Evolutionary conservation across 805 yeast species (phyloP), one percentile per base, ranked within the genome.

Genomic region (Saccharomyces kudriavzevii): DNA sequence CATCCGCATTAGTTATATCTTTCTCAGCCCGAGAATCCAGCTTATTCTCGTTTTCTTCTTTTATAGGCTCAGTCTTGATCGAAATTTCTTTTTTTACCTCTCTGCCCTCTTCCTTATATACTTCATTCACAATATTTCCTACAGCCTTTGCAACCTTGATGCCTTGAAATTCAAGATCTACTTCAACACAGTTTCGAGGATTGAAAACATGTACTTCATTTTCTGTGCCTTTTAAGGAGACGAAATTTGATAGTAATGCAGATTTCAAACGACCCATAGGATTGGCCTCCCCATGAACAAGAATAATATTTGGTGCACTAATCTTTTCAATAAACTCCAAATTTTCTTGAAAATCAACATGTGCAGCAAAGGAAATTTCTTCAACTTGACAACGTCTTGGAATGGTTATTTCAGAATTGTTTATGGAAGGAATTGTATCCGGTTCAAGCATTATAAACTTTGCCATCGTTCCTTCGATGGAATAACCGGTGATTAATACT

Each of bases 331-430:
- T 94, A 65, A 94, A 94, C 53, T 87, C 88, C 1, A 96, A 76
- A 61, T 94, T 94, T 65, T 94, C 97, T 62, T 87, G 89, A 70
- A 86, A 94, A 67, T 94, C 99, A 24, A 94, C 99, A 70, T 94
- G 99, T 0, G 99, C 99, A n/a, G 99, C 98, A 76, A 94, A 94
- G 1, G 98, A 91, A 3, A 94, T 85, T 69, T 94, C 99, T 59
- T 92, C 97, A 17, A 94, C 84, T 48, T 80, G 81, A 53, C 95
- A 72, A 58, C 97, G 78, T 64, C 99, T 82, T 4, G 98, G 97
- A 45, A 94, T 85, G 55, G 82, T 80, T 20, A 84, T 73, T 56
- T 90, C 97, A 0, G 96, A 88, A 59, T 88, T 89, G n/a, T 77
- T 74, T 25, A 82, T 73, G 0, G 97, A 85, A 1, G 94, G 95